Percentiles rank a stretch among this genome's conserved stretches.
phyloP scores from a whole-genome alignment of 306 rosid genomes.

The Quercus mongolica region DNA sequence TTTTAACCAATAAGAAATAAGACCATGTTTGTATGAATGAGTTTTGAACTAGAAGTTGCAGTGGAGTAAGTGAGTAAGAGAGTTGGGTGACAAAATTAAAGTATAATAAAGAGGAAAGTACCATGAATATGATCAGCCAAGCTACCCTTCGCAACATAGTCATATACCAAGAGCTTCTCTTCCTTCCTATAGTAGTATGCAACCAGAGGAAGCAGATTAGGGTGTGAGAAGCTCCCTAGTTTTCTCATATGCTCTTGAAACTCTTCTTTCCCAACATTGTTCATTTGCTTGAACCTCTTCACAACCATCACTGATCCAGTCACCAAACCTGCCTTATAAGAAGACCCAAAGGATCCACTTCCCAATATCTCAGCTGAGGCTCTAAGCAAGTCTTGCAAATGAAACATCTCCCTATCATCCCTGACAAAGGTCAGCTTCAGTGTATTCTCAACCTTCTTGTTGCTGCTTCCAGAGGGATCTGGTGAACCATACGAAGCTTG shows the following conservation, averaged over 20 bases:
- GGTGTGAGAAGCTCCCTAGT: constrained; percentile 64
- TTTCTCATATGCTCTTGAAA: constrained; percentile 85
- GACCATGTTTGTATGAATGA: neutral
- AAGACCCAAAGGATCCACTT: constrained; percentile 75
- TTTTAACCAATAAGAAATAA: neutral
- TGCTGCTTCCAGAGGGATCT: constrained; percentile 23
- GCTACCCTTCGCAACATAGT: constrained; percentile 57
- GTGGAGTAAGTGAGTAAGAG: neutral
- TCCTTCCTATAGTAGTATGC: constrained; percentile 88
- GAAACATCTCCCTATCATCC: constrained; percentile 62
- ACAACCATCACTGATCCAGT: constrained; percentile 69
- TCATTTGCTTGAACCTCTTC: constrained; percentile 90
- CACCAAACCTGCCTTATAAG: constrained; percentile 74
- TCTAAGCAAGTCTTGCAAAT: constrained; percentile 72
- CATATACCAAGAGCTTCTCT: constrained; percentile 76
- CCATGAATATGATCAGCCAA: constrained; percentile 80
- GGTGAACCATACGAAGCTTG: constrained; percentile 16
- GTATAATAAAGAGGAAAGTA: constrained; percentile 4
- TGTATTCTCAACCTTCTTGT: constrained; percentile 34
- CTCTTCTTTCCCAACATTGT: constrained; percentile 78
- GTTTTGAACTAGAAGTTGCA: neutral
- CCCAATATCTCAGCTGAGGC: constrained; percentile 94
- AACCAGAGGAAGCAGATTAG: constrained; percentile 78
- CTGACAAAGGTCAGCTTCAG: constrained; percentile 57
- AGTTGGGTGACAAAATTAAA: neutral